Base-by-base conservation (phyloP, 495 filamentous ascomycete genomes). In the Filosporella fistucella region DNA sequence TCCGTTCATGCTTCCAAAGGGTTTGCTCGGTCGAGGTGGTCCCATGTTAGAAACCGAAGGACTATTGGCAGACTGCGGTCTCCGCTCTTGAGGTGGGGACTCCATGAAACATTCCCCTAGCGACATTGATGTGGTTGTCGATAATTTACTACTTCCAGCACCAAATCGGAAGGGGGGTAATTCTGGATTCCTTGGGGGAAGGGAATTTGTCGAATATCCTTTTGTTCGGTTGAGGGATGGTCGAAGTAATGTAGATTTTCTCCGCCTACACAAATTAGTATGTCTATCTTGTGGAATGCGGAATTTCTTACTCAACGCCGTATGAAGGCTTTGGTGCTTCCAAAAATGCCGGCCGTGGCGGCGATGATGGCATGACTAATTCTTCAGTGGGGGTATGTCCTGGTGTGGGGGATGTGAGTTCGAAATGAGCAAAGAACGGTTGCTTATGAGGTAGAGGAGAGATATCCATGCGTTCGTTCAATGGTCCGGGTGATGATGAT, bases 371-470 rank as follows among this genome's bases (percentile, higher is more conserved):
- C 54, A 78, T 56, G 55, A 68, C 62, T 18, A 64, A 62, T 6
- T 75, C 70, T 3, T 50, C 33, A 23, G 17, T 67, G 26, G 68
- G 28, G 1, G 66, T 72, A 28, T 49, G 64, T 23, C 72, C 68
- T 0, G 85, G 81, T 1, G 79, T 82, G 2, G 89, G 86, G 0
- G 86, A 89, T 25, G 74, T 68, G 20, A 85, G 63, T 47, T 85
- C 80, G 21, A 88, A 64, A 49, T 84, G 73, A 4, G 71, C 68
- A 28, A 67, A 63, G 57, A 82, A 89, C 9, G 87, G 74, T 18
- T 77, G 74, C 69, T 96, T 98, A 64, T 95, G 91, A 11, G 91
- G 93, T 30, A 97, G 67, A 11, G 93, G 93, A 17, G 91, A 96
- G 68, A 95, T 84, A 56, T 97, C 94, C 90, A 97, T 96, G 28